Conservation (phyloP, 257 asterid species). For the Marsdenia floribunda region DNA sequence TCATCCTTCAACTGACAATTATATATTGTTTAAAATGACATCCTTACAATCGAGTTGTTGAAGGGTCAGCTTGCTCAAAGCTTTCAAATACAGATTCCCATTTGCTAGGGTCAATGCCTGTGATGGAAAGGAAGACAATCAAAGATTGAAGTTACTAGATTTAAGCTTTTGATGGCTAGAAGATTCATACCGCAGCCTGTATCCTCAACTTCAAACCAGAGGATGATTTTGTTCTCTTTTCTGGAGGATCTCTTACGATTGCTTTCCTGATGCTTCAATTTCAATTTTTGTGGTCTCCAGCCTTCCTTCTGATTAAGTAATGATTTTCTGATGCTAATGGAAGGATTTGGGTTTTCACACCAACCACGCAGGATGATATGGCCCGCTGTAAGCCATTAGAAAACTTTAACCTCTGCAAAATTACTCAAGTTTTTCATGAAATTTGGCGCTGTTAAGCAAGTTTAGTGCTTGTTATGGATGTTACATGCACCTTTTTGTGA, state of each 20-base stretch:
- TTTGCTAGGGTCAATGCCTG: slow-evolving; percentile 85
- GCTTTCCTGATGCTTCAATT: slow-evolving; percentile 35
- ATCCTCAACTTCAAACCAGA: slow-evolving; percentile 94
- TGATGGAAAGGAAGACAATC: slow-evolving; percentile 6
- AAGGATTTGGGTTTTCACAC: slow-evolving; percentile 57
- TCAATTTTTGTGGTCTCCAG: slow-evolving; percentile 40
- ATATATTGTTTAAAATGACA: neutral
- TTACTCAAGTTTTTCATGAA: slow-evolving; percentile 5
- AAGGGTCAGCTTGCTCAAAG: slow-evolving; percentile 96
- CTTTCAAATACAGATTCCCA: slow-evolving; percentile 98
- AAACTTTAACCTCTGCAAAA: slow-evolving; percentile 15
- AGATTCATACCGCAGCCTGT: slow-evolving; percentile 76
- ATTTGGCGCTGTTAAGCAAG: neutral
- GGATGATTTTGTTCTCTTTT: slow-evolving; percentile 52
- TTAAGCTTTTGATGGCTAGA: slow-evolving; percentile 11
- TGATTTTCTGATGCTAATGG: slow-evolving; percentile 23
- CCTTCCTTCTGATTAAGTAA: slow-evolving; percentile 35
- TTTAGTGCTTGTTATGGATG: neutral
- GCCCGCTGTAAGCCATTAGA: slow-evolving; percentile 56
- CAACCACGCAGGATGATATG: slow-evolving; percentile 76
- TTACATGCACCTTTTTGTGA: neutral
- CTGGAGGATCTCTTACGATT: slow-evolving; percentile 39
- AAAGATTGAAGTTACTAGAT: slow-evolving; percentile 3
- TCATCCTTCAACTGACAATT: neutral
- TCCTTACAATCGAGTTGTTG: slow-evolving; percentile 85